Percentiles rank a stretch among this genome's conserved stretches.
phyloP scores from a whole-genome alignment of 192 early-diverging fungal species.

The Backusella psychrophila region DNA sequence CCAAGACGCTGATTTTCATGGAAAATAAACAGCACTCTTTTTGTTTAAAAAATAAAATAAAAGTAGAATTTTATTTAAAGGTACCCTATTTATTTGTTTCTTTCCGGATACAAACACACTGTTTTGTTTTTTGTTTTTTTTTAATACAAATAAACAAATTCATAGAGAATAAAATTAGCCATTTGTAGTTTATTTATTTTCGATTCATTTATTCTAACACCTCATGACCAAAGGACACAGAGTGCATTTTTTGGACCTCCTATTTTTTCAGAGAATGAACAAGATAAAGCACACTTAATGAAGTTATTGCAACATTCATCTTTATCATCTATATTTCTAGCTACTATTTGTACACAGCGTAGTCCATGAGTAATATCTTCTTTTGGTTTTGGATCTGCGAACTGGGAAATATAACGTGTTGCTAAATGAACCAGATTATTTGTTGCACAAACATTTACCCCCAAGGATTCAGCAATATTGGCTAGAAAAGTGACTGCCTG shows the following conservation, averaged over 20 bases:
- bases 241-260: constrained; percentile 16
- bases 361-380: constrained; percentile 21
- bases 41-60: neutral
- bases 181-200: neutral
- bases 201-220: neutral
- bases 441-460: neutral
- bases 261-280: constrained; percentile 9
- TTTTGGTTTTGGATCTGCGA: constrained; percentile 9
- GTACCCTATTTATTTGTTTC: neutral
- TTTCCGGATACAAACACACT: neutral
- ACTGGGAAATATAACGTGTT: constrained; percentile 13
- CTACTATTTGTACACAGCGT: constrained; percentile 15
- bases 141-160: neutral
- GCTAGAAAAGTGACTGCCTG: constrained; percentile 31
- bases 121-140: neutral
- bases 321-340: constrained; percentile 5
- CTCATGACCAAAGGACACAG: neutral
- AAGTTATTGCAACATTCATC: constrained; percentile 11
- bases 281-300: neutral
- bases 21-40: neutral
- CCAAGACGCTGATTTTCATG: neutral
- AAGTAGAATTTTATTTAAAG: neutral
- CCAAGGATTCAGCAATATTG: neutral
- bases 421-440: constrained; percentile 19
- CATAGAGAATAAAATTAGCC: neutral